phyloP scores from a whole-genome alignment of 2,329 filamentous ascomycete genomes.

The Monosporascus ibericus region DNA sequence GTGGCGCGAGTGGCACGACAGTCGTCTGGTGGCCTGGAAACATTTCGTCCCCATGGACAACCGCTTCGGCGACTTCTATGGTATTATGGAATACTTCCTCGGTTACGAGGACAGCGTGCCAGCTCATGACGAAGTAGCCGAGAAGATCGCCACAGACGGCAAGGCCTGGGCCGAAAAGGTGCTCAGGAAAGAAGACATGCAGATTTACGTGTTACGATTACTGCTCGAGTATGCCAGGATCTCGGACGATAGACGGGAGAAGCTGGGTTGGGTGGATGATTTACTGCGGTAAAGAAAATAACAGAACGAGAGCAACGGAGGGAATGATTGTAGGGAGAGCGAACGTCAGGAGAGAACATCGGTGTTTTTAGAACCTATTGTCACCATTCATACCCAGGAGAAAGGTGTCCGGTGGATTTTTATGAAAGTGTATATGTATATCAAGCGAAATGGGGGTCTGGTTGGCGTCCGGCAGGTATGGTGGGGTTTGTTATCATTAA shows the following conservation, averaged over 20 bases:
- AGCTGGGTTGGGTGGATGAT: conserved; percentile 51
- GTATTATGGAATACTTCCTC: conserved; percentile 68
- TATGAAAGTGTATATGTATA: too few relatives aligned
- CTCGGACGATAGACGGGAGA: conserved; percentile 43
- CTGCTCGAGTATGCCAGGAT: conserved; percentile 58
- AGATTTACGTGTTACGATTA: conserved; percentile 61
- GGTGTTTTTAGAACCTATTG: background rate
- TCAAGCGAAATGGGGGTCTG: background rate
- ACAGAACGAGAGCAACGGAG: background rate
- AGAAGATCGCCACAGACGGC: conserved; percentile 59
- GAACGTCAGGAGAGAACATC: background rate
- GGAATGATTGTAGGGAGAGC: too few relatives aligned
- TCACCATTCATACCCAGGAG: background rate
- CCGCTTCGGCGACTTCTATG: conserved; percentile 65
- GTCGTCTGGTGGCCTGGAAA: conserved; percentile 66
- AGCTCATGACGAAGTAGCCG: conserved; percentile 51
- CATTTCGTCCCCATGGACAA: conserved; percentile 80
- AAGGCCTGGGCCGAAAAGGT: conserved; percentile 64
- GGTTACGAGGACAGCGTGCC: conserved; percentile 43
- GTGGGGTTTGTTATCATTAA: background rate
- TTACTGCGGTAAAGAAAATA: conserved; percentile 24
- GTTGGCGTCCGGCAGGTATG: background rate
- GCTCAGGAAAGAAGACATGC: conserved; percentile 66
- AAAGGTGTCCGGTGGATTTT: too few relatives aligned
- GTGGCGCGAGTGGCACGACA: conserved; percentile 77